A percentile compares a stretch with the other conserved stretches of the same genome.
Conservation (phyloP, 345 rosid species). For the Erucastrum elatum region DNA sequence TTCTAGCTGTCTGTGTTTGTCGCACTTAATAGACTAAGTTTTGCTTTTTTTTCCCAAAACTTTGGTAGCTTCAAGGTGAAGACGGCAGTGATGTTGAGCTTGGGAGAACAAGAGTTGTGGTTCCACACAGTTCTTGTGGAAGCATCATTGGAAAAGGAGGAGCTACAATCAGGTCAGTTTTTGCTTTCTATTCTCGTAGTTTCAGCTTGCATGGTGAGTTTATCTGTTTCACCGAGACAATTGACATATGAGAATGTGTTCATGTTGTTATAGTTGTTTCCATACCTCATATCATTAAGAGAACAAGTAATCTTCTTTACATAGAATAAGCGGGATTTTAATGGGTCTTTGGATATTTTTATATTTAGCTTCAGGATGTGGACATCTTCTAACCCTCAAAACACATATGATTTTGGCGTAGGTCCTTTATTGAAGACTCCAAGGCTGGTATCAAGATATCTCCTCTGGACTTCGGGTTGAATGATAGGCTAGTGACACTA, state of each 20-base stretch:
- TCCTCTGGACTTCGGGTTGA: neutral
- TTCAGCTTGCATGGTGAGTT: neutral
- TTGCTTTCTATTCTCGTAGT: neutral
- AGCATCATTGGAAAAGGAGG: no score
- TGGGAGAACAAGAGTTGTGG: no score
- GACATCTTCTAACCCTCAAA: neutral
- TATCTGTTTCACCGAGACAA: neutral
- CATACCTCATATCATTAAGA: neutral
- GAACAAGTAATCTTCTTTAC: neutral
- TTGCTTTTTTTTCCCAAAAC: no score
- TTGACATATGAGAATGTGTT: neutral
- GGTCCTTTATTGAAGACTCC: constrained; percentile 10
- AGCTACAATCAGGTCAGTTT: no score
- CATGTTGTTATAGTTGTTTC: neutral
- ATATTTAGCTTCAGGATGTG: neutral
- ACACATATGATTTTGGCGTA: neutral
- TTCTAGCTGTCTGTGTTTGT: no score
- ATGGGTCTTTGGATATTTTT: neutral
- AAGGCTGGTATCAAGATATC: constrained; percentile 18
- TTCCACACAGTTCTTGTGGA: no score
- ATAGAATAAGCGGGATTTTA: neutral
- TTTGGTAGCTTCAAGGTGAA: no score
- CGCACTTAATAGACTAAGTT: no score
- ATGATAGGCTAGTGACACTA: constrained; percentile 14
- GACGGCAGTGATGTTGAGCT: no score